Conservation (phyloP, 345 rosid species). For the Lenwebbia sp. region DNA sequence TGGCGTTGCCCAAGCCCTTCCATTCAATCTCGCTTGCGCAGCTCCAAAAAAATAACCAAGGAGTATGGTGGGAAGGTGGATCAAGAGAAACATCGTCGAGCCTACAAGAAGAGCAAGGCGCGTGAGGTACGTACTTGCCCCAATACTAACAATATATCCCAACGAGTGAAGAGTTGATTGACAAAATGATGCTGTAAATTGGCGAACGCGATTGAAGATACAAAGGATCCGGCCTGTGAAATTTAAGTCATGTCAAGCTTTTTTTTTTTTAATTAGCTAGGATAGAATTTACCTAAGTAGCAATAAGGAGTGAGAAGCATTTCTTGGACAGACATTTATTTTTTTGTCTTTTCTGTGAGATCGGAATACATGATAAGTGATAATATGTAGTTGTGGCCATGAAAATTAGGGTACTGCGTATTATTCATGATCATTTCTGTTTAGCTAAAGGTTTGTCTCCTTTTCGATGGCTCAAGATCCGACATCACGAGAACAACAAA, state of each 20-base stretch:
- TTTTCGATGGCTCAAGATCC: too few relatives aligned
- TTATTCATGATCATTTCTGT: too few relatives aligned
- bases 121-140: neutral
- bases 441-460: too few relatives aligned
- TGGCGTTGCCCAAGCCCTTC: neutral
- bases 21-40: neutral
- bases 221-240: neutral
- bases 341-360: too few relatives aligned
- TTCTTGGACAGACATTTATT: too few relatives aligned
- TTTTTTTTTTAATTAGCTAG: neutral
- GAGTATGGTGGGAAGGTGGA: neutral
- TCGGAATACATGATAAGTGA: too few relatives aligned
- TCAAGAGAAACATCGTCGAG: neutral
- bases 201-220: neutral
- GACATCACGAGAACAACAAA: too few relatives aligned
- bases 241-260: neutral
- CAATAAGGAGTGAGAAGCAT: too few relatives aligned
- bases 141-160: neutral
- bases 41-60: neutral
- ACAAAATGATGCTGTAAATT: neutral
- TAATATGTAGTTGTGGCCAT: too few relatives aligned
- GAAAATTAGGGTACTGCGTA: too few relatives aligned
- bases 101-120: neutral
- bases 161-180: neutral
- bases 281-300: too few relatives aligned